These are phyloP conservation scores for Cercis canadensis DNA, from an alignment of 306 rosid genomes.

Conservation along the genomic window DNA sequence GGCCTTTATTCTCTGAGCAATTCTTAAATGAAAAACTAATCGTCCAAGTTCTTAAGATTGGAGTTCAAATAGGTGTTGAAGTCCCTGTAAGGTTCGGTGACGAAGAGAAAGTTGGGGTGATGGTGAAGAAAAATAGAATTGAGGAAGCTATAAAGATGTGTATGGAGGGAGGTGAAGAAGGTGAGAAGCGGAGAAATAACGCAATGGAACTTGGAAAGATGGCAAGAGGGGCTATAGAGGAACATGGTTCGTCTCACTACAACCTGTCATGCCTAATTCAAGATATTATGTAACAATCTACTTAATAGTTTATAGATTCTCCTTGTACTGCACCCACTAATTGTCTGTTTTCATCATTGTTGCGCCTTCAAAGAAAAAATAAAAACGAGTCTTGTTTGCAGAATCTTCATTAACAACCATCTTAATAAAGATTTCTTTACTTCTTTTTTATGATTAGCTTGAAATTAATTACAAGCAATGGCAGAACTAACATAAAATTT, in stretches of 20 bases:
- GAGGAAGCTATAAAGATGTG: conserved; percentile 41
- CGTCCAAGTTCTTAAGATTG: conserved; percentile 53
- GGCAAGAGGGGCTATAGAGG: conserved; percentile 43
- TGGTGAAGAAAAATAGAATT: conserved; percentile 47
- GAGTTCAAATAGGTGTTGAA: conserved; percentile 58
- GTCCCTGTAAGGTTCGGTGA: conserved; percentile 63
- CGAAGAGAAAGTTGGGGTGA: conserved; percentile 53
- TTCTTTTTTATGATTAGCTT: too few relatives aligned
- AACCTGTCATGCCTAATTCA: conserved; percentile 42
- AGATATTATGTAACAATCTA: conserved; percentile 21
- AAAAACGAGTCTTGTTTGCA: too few relatives aligned
- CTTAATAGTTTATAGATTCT: too few relatives aligned
- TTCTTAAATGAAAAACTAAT: conserved; percentile 61
- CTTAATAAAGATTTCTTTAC: too few relatives aligned
- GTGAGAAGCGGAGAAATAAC: conserved; percentile 42
- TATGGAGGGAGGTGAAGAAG: conserved; percentile 48
- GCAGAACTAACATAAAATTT: too few relatives aligned
- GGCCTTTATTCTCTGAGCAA: conserved; percentile 69
- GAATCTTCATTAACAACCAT: too few relatives aligned
- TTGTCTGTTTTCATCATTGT: too few relatives aligned
- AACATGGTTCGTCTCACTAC: conserved; percentile 54
- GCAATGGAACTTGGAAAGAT: conserved; percentile 42
- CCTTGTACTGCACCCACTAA: too few relatives aligned
- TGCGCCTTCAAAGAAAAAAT: too few relatives aligned
- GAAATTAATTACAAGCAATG: too few relatives aligned